Conservation (phyloP, 1,284 basidiomycete species). For the Naganishia albida region DNA sequence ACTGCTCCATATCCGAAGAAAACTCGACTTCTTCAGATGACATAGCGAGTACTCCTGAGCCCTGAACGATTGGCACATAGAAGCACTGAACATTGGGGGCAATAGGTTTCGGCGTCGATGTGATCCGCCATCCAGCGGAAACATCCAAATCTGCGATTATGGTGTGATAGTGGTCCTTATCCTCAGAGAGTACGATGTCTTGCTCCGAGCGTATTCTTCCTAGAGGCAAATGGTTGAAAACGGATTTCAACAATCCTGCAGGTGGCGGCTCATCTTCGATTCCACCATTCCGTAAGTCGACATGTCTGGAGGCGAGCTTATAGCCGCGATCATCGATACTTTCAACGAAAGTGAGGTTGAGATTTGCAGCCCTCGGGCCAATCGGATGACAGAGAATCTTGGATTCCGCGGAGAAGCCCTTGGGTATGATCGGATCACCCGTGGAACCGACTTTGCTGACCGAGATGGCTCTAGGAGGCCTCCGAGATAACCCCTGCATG, state of each 20-base stretch:
- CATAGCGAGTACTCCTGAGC: not conserved
- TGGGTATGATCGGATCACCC: not conserved
- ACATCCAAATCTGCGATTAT: not conserved
- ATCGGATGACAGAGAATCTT: not conserved
- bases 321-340: not conserved
- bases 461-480: constrained; percentile 15
- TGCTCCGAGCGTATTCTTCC: not conserved
- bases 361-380: not conserved
- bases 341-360: not conserved
- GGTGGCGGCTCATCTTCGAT: not conserved
- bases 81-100: not conserved
- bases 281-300: constrained; percentile 8
- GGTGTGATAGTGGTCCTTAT: constrained; percentile 6
- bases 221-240: constrained; percentile 10
- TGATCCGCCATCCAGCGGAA: not conserved
- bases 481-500: constrained; percentile 11
- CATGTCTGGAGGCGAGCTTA: not conserved
- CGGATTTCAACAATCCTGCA: not conserved
- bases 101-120: not conserved
- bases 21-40: constrained; percentile 1
- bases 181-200: not conserved
- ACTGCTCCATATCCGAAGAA: not conserved
- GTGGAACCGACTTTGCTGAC: not conserved
- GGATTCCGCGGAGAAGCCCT: not conserved
- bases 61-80: not conserved